phyloP scores from a whole-genome alignment of 1,139 yeast species.

The Entelexis sorbosivorans region DNA sequence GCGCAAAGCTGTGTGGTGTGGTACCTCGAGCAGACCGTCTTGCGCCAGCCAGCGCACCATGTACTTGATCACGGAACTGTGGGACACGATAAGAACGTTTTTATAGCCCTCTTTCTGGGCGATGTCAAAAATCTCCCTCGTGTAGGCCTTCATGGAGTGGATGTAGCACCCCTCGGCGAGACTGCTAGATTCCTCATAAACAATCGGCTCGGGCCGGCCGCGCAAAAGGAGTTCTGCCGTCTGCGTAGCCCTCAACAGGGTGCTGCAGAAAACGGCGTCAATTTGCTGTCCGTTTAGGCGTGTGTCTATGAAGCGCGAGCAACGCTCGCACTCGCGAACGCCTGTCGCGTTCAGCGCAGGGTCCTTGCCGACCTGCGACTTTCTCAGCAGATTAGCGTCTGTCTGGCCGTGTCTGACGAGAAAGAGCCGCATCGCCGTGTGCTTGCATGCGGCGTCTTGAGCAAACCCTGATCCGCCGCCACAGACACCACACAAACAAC shows the following conservation, averaged over 20 bases:
- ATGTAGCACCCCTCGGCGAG: conserved; percentile 8
- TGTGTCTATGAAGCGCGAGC: not conserved
- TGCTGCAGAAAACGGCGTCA: conserved; percentile 11
- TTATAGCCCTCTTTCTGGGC: not conserved
- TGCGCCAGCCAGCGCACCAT: conserved; percentile 7
- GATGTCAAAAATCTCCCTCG: not conserved
- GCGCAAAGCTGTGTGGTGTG: not conserved
- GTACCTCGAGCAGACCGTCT: not conserved
- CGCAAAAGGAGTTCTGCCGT: conserved; percentile 2
- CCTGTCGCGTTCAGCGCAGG: conserved; percentile 13
- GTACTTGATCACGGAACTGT: conserved; percentile 11
- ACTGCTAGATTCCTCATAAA: not conserved
- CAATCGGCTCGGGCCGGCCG: not conserved
- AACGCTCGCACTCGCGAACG: not conserved
- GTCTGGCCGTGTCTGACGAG: conserved; percentile 13
- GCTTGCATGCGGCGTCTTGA: no score
- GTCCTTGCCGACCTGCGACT: conserved; percentile 1
- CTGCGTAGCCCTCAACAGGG: not conserved
- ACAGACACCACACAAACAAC: no score
- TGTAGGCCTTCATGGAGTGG: not conserved
- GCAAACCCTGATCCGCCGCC: no score
- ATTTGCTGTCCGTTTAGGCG: not conserved
- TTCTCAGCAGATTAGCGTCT: not conserved
- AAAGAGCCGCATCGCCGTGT: conserved; percentile 3
- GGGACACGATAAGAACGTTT: conserved; percentile 9